Percentiles rank a stretch among this genome's conserved stretches.
These are phyloP conservation scores for Coemansia sp. DNA, from an alignment of 192 early-diverging fungal species.

Conservation along the genomic window DNA sequence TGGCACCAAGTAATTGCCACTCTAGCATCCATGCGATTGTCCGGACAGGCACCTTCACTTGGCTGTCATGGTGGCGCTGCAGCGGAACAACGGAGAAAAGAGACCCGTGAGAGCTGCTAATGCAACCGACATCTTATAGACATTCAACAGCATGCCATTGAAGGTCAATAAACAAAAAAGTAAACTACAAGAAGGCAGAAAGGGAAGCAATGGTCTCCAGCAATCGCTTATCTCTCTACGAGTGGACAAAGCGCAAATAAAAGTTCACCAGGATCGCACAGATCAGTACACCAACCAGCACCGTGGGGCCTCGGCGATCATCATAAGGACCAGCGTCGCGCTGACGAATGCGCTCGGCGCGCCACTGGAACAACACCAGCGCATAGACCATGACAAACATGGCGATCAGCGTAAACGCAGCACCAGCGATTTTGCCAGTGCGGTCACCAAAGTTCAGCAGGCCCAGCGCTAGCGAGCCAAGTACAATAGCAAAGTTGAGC, in stretches of 20 bases:
- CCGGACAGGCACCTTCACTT: not conserved
- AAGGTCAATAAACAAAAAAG: not conserved
- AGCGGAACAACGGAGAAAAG: not conserved
- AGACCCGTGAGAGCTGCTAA: slow-evolving; percentile 11
- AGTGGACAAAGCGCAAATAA: slow-evolving; percentile 59
- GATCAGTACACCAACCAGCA: slow-evolving; percentile 71
- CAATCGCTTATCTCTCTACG: not conserved
- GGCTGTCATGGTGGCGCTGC: not conserved
- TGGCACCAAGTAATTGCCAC: not conserved
- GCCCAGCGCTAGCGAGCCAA: slow-evolving; percentile 78
- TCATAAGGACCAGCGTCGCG: slow-evolving; percentile 76
- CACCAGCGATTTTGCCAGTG: slow-evolving; percentile 69
- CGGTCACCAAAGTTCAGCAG: slow-evolving; percentile 84
- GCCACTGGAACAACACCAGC: slow-evolving; percentile 74
- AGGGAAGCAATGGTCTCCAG: not conserved
- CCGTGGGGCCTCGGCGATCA: slow-evolving; percentile 73
- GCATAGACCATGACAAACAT: slow-evolving; percentile 83
- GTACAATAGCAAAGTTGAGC: slow-evolving; percentile 81
- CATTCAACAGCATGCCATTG: slow-evolving; percentile 7
- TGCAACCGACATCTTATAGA: not conserved
- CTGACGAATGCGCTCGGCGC: slow-evolving; percentile 69
- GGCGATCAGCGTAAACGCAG: slow-evolving; percentile 71
- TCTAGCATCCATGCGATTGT: not conserved
- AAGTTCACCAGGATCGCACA: slow-evolving; percentile 76
- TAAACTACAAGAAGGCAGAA: slow-evolving; percentile 2